A percentile compares a stretch with the other conserved stretches of the same genome.
phyloP scores from a whole-genome alignment of 305 asterid genomes.

The Solanum aculeatissimum region DNA sequence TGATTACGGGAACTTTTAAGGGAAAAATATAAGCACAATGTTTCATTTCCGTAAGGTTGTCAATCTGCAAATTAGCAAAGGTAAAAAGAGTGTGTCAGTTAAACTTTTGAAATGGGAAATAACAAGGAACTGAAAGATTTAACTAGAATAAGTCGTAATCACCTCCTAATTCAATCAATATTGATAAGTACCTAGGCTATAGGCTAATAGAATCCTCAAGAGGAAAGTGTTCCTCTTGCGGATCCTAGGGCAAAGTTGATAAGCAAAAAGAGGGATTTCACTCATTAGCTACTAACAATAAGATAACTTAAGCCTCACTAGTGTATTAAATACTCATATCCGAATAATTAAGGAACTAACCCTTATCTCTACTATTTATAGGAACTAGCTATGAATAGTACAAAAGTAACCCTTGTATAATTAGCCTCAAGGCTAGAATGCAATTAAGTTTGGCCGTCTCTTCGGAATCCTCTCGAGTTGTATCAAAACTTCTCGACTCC shows the following conservation, averaged over 20 bases:
- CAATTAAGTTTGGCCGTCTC: neutral
- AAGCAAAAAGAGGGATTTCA: too few relatives aligned
- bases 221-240: too few relatives aligned
- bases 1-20: neutral
- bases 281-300: too few relatives aligned
- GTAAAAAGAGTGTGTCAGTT: neutral
- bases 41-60: neutral
- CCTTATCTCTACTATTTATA: neutral
- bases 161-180: neutral
- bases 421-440: neutral
- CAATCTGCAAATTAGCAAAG: neutral
- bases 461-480: neutral
- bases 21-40: neutral
- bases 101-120: neutral
- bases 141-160: neutral
- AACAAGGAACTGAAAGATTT: neutral
- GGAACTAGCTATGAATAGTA: neutral
- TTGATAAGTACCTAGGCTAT: too few relatives aligned
- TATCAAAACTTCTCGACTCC: too few relatives aligned
- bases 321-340: too few relatives aligned
- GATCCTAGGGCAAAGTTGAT: too few relatives aligned
- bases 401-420: neutral
- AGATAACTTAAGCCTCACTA: too few relatives aligned
- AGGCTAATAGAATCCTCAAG: too few relatives aligned
- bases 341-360: neutral